Percentiles rank a stretch among this genome's conserved stretches.
phyloP scores from a whole-genome alignment of 176 grass and related monocot genomes.

The Oryza meyeriana region DNA sequence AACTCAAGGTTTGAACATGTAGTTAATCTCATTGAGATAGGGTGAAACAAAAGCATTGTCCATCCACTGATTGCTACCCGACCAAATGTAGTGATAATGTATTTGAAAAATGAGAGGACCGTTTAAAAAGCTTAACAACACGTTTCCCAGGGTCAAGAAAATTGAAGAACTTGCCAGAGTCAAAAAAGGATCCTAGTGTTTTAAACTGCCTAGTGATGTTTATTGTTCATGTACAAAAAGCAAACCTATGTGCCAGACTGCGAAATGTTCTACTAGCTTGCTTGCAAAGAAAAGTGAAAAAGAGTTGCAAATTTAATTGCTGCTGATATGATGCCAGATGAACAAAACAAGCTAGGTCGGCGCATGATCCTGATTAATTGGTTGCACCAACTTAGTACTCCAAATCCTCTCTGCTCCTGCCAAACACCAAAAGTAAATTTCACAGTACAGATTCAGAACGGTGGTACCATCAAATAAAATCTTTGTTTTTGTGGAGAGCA shows the following conservation, averaged over 20 bases:
- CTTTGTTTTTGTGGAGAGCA: not conserved
- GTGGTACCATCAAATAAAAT: constrained; percentile 7
- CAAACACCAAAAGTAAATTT: constrained; percentile 11
- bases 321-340: constrained; percentile 7
- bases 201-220: not conserved
- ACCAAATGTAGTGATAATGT: not conserved
- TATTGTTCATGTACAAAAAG: constrained; percentile 24
- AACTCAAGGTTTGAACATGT: not conserved
- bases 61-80: not conserved
- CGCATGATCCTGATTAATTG: constrained; percentile 16
- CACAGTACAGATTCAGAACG: constrained; percentile 10
- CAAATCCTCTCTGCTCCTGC: constrained; percentile 18
- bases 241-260: not conserved
- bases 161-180: not conserved
- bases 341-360: constrained; percentile 17
- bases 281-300: constrained; percentile 31
- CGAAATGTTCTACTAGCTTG: constrained; percentile 30
- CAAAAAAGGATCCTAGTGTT: not conserved
- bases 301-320: constrained; percentile 33
- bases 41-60: not conserved
- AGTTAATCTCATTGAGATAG: not conserved
- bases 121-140: not conserved
- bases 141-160: not conserved
- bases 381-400: constrained; percentile 29
- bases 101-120: not conserved